Evolutionary conservation across 768 basidiomycete species (phyloP).

Genomic region (Pulveroboletus sp.): DNA sequence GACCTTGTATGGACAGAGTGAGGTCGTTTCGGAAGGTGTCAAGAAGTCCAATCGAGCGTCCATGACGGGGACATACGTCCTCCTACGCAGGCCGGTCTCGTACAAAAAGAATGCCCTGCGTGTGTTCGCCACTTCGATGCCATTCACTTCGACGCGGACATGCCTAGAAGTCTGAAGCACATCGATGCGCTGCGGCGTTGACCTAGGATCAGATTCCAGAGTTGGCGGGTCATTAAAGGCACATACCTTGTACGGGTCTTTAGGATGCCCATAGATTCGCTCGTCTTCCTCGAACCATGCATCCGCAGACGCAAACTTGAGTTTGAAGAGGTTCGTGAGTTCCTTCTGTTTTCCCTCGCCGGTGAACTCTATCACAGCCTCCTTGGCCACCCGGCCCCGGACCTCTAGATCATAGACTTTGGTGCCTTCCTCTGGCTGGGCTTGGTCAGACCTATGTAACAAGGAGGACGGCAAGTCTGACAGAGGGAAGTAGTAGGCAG

Average conservation of each 20-base stretch:
- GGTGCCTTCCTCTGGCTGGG: conserved; percentile 29
- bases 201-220: background rate
- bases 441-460: conserved; percentile 32
- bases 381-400: conserved; percentile 36
- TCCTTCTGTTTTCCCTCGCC: conserved; percentile 30
- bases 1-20: conserved; percentile 67
- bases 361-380: conserved; percentile 37
- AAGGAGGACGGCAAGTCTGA: conserved; percentile 45
- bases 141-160: conserved; percentile 56
- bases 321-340: conserved; percentile 46
- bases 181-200: conserved; percentile 64
- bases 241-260: conserved; percentile 68
- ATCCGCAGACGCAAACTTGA: conserved; percentile 51
- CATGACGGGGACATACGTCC: conserved; percentile 60
- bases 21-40: conserved; percentile 42
- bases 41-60: conserved; percentile 54
- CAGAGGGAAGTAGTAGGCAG: conserved; percentile 51
- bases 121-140: conserved; percentile 62
- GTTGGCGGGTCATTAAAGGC: background rate
- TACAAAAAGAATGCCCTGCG: conserved; percentile 51
- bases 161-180: conserved; percentile 59
- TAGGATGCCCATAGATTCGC: conserved; percentile 56
- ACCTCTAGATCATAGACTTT: conserved; percentile 48
- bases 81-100: conserved; percentile 54
- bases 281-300: conserved; percentile 74